phyloP scores from a whole-genome alignment of 805 yeast genomes.

The Lipomyces lipofer region DNA sequence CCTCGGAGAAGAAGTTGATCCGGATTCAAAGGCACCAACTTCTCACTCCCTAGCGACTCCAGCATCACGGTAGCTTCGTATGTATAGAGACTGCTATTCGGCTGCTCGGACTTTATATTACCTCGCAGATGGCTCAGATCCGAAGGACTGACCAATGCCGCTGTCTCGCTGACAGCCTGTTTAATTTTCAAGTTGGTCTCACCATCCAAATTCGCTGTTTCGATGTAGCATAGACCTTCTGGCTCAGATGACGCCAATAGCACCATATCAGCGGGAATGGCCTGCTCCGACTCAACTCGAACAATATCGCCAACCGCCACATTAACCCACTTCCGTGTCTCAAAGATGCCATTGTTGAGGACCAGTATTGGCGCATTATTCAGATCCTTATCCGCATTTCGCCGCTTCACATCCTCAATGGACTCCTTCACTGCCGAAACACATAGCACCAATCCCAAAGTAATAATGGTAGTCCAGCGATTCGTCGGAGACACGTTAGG shows the following conservation, averaged over 20 bases:
- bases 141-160: constrained; percentile 64
- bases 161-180: constrained; percentile 80
- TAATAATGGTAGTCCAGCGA: constrained; percentile 91
- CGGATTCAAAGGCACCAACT: constrained; percentile 69
- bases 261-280: constrained; percentile 90
- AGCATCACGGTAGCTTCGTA: constrained; percentile 83
- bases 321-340: constrained; percentile 74
- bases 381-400: constrained; percentile 82
- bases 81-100: constrained; percentile 90
- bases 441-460: constrained; percentile 75
- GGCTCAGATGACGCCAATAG: constrained; percentile 92
- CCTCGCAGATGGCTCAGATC: constrained; percentile 58
- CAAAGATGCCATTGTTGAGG: constrained; percentile 65
- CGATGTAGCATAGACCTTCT: constrained; percentile 95
- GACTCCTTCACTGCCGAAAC: constrained; percentile 93
- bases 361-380: constrained; percentile 76
- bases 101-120: constrained; percentile 77
- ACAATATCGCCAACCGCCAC: constrained; percentile 91
- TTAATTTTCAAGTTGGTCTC: constrained; percentile 96
- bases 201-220: constrained; percentile 96
- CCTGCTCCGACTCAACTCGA: constrained; percentile 78
- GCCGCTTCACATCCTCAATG: constrained; percentile 86
- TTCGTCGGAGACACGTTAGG: constrained; percentile 97
- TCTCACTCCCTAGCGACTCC: constrained; percentile 37
- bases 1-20: constrained; percentile 93